phyloP scores from a whole-genome alignment of 176 grass and related monocot species.

The Leersia perrieri region DNA sequence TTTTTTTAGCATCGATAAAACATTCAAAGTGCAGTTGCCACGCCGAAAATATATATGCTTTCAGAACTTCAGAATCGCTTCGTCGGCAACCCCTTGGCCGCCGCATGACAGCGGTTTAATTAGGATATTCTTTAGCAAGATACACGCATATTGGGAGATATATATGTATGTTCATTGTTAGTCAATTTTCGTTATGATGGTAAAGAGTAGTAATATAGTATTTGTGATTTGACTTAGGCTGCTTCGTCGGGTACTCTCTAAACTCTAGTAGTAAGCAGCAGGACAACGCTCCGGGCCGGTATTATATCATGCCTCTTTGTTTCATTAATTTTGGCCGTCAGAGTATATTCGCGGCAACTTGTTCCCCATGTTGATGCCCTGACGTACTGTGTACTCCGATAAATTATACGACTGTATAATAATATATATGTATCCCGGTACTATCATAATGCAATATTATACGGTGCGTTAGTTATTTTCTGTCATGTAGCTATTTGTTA shows the following conservation, averaged over 20 bases:
- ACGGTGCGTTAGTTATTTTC: background rate
- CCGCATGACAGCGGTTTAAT: background rate
- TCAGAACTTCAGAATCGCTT: background rate
- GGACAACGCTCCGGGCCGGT: background rate
- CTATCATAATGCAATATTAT: too few species aligned
- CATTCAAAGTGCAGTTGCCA: background rate
- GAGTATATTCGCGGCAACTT: conserved; percentile 1
- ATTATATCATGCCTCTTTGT: background rate
- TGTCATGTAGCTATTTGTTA: too few species aligned
- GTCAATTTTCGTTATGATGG: background rate
- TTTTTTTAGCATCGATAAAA: background rate
- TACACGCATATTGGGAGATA: background rate
- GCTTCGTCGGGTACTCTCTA: background rate
- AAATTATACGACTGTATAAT: background rate
- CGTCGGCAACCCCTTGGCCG: background rate
- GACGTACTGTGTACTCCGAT: background rate
- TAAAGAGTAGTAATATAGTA: background rate
- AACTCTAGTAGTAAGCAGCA: background rate
- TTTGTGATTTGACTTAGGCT: background rate
- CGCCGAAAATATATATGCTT: background rate
- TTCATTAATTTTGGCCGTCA: background rate
- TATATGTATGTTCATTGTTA: background rate
- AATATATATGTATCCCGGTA: background rate
- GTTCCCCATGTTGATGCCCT: background rate
- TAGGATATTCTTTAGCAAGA: conserved; percentile 20